Evolutionary conservation across 305 asterid genomes (phyloP), one percentile per base, ranked within the genome.

Genomic region (Solanum hybrid): DNA sequence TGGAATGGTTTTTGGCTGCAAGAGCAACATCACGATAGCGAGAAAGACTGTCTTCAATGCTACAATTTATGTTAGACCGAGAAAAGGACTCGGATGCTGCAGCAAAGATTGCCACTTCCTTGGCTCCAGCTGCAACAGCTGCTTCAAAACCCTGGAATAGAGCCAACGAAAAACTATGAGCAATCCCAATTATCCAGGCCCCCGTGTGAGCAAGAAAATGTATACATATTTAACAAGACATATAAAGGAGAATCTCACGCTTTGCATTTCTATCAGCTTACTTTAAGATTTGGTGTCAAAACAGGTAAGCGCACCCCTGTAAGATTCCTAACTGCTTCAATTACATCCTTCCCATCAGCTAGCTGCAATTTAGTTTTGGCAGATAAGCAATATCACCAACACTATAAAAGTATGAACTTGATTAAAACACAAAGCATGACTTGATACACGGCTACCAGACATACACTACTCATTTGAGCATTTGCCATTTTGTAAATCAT

Each of bases 41-140:
- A 91, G 93, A 89, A 88, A 96, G 97, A 92, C 98, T 95, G 46
- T 95, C 98, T 91, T 93, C 92, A 89, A 97, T 93, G 92, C 96
- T 94, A 94, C 98, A 97, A 89, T 97, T 97, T 89, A 97, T 89
- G 90, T 96, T 96, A 90, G 98, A 97, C 88, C 32, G 87, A 77
- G 98, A 96, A 92, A 97, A 97, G 86, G 98, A 97, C 92, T 97
- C 98, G 5, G 99, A 97, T 6, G 98, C 98, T 89, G 98, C 95
- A 90, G 98, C 98, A 95, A 97, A 96, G 84, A 97, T 89, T 89
- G 99, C 98, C 85, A 97, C 99, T 93, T 97, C 98, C 94, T 95
- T 95, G 77, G 98, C 98, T 89, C 98, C 99, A 81, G 98, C 95
- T 32, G 91, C 93, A 91, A 95, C 78, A 82, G 99, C 99, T 26